These are phyloP conservation scores for Mycena metata DNA, from an alignment of 768 basidiomycete genomes.

Conservation along the genomic window DNA sequence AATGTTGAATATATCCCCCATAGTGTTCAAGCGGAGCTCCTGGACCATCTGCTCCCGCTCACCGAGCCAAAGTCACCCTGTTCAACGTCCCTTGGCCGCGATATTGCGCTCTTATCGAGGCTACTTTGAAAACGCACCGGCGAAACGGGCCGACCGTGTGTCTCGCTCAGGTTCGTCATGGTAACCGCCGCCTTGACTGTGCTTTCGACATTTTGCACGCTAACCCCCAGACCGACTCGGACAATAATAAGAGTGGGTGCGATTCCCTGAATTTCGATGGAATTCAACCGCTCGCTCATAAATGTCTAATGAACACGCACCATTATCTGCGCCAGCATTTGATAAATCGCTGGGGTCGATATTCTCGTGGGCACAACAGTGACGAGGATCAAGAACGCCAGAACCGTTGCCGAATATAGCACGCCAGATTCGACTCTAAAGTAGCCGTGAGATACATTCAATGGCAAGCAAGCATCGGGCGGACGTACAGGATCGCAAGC, in stretches of 20 bases:
- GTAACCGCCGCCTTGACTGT: background rate
- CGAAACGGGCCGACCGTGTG: no score
- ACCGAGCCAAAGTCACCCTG: no score
- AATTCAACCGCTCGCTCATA: no score
- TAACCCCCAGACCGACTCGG: constrained; percentile 46
- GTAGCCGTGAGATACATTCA: background rate
- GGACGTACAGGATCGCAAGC: constrained; percentile 45
- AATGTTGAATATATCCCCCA: no score
- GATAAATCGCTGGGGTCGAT: constrained; percentile 16
- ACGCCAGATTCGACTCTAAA: constrained; percentile 49
- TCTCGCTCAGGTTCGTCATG: background rate
- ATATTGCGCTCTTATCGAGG: no score
- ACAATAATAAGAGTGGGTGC: constrained; percentile 51
- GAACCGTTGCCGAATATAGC: constrained; percentile 47
- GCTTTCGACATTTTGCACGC: constrained; percentile 3
- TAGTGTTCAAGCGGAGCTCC: no score
- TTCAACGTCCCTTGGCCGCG: no score
- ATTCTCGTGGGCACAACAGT: background rate
- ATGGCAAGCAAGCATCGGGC: constrained; percentile 43
- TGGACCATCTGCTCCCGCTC: no score
- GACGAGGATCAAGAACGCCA: constrained; percentile 39
- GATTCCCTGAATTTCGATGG: constrained; percentile 42
- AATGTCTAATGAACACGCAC: constrained; percentile 33
- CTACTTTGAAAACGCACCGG: no score
- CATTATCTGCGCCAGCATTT: constrained; percentile 48